Evolutionary conservation across 306 rosid species (phyloP).

Genomic region (Dryas octopetala): DNA sequence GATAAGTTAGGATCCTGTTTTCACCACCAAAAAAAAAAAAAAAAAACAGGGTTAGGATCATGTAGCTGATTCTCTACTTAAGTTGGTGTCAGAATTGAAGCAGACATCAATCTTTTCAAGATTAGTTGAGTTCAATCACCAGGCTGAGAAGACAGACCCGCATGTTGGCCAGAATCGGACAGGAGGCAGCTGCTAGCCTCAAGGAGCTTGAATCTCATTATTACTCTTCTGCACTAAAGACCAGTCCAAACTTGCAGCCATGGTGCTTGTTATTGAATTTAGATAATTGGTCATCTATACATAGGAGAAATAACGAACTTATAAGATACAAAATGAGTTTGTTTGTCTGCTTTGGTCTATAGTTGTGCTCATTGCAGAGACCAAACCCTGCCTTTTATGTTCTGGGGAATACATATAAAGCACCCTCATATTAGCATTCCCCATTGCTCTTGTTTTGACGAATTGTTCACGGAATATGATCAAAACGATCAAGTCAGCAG

Average conservation of each 20-base stretch:
- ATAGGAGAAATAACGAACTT: neutral
- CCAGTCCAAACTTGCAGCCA: conserved; percentile 19
- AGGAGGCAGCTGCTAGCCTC: conserved; percentile 81
- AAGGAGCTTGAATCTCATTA: conserved; percentile 85
- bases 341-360: too few relatives aligned
- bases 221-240: conserved; percentile 61
- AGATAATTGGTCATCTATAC: neutral
- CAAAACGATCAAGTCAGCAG: too few relatives aligned
- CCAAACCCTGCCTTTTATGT: too few relatives aligned
- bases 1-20: neutral
- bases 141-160: conserved; percentile 63
- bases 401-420: too few relatives aligned
- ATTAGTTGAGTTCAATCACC: conserved; percentile 67
- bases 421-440: too few relatives aligned
- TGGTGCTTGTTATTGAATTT: neutral
- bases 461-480: too few relatives aligned
- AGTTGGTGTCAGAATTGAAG: conserved; percentile 81
- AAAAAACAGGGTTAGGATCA: conserved; percentile 43
- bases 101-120: conserved; percentile 89
- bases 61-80: conserved; percentile 77
- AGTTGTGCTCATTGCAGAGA: too few relatives aligned
- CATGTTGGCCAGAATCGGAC: conserved; percentile 65
- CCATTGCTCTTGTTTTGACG: too few relatives aligned
- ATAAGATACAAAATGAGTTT: neutral
- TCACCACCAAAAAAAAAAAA: too few relatives aligned